These are phyloP conservation scores for Aspergillus funiculosus DNA, from an alignment of 495 filamentous ascomycete species.

Conservation along the genomic window DNA sequence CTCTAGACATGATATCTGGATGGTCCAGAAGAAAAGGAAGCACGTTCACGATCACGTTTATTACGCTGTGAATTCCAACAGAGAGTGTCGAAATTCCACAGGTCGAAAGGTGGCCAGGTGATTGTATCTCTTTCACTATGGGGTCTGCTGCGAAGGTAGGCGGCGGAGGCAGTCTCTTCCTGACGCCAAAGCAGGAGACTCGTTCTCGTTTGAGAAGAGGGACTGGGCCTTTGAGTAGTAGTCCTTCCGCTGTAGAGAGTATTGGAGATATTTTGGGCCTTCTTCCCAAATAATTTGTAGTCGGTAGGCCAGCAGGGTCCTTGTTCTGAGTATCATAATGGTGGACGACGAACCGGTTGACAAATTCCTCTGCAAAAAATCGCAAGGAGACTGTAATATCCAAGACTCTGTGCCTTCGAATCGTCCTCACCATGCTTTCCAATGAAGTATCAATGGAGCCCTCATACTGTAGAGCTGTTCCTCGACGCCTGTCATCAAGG, in stretches of 20 bases:
- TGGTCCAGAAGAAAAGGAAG: constrained; percentile 10
- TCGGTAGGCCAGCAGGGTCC: background rate
- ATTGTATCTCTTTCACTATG: too few relatives aligned
- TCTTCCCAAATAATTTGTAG: too few relatives aligned
- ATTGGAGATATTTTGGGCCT: too few relatives aligned
- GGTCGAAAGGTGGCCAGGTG: background rate
- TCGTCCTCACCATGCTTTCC: constrained; percentile 5
- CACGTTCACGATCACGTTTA: constrained; percentile 4
- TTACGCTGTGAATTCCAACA: background rate
- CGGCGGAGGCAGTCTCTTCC: background rate
- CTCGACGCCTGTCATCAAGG: too few relatives aligned
- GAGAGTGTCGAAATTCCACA: background rate
- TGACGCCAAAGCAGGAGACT: background rate
- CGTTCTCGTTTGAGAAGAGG: constrained; percentile 11
- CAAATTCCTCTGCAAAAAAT: constrained; percentile 16
- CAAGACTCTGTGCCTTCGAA: constrained; percentile 6
- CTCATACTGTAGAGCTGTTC: constrained; percentile 5
- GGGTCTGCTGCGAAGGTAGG: too few relatives aligned
- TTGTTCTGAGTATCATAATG: background rate
- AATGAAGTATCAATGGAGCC: constrained; percentile 11
- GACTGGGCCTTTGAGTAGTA: constrained; percentile 10
- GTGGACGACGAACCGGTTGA: background rate
- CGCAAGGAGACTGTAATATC: constrained; percentile 10
- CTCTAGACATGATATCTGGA: background rate
- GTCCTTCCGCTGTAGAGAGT: constrained; percentile 9